Base-by-base conservation (phyloP, 2,329 filamentous ascomycete genomes). In the Gaeumannomyces tritici region DNA sequence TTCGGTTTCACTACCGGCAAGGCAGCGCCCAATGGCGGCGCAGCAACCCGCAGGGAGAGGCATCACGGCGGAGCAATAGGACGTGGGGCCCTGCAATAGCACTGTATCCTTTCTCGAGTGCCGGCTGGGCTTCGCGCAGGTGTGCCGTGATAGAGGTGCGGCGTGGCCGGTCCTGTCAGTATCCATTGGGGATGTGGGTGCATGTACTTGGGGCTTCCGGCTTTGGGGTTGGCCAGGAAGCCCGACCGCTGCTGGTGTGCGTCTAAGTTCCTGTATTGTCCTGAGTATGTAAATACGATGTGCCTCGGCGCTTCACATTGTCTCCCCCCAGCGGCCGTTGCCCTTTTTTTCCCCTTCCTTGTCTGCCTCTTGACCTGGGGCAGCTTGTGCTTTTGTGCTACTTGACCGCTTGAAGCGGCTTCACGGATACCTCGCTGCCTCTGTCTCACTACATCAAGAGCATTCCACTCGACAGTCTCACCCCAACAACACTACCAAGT, bases 321-420 rank as follows among this genome's bases (percentile, higher is more conserved):
- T 24, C 42, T 35, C 28, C 57, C 47, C 57, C n/a, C 21, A 6
- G 27, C 33, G 31, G 33, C 33, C n/a, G 57, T 4, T 35, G 21
- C 33, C 57, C 33, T 47, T 8, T 13, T 29, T 47, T 56, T 62
- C 12, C 33, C 12, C 57, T 62, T 57, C 7, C 55, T 56, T 42
- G 28, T 24, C 18, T 8, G 35, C 42, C 42, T 21, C 42, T 51
- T 51, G 21, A 51, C 4, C 42, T 4, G n/a, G 13, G 24, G 42
- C 18, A 51, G 9, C 42, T 51, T 33, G 33, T 58, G 13, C 59
- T n/a, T 51, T 60, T 51, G 35, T 60, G 59, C 35, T 28, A 54
- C 42, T 55, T 24, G 35, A 60, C 35, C 33, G 33, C 26, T 60
- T 60, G 58, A 60, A 28, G n/a, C 35, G 21, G 59, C 58, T 60